Base-by-base conservation (phyloP, 805 yeast genomes). In the Candida insectalens region DNA sequence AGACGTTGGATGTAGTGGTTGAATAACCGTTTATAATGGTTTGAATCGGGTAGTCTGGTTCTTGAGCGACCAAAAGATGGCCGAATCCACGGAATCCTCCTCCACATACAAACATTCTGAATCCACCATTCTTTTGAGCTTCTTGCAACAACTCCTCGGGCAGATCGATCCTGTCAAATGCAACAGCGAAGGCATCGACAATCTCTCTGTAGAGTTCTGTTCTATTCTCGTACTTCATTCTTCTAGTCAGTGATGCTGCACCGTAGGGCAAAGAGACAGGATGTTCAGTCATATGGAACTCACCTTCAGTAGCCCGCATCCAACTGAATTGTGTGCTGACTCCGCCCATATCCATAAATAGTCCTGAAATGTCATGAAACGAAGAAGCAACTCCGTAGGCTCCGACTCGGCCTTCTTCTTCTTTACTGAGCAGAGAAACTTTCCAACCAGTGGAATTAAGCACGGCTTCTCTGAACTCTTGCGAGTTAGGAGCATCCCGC, bases 371-470 rank as follows among this genome's bases (percentile, higher is more conserved):
- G 15, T 71, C 69, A 49, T 77, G 71, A 49, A 77, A 77, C 0
- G 85, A 75, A 0, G 85, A 75, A 0, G 83, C 82, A 5, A 81
- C 83, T 19, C 88, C 89, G 46, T 73, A 74, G 0, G 82, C 75
- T 8, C 83, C 84, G 9, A 77, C 63, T 41, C 66, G 60, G 16
- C 81, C 83, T 45, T 81, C 92, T 34, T 74, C 79, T 35, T 70
- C 73, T 43, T 73, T 72, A 34, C 74, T 63, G 33, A 81, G 53
- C 15, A 79, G 46, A 32, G 68, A 69, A 3, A 80, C 82, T 31
- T 67, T 64, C 84, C 87, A 78, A 3, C 77, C 77, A 0, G 82
- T 70, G 2, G 74, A 68, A n/a, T 67, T 62, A 32, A 53, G 63
- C 19, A 81, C 69, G 4, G 74, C 69, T 15, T 65, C 64, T 27